Base-by-base conservation (phyloP, 2,329 filamentous ascomycete genomes). In the Fusarium solani-melongenae region DNA sequence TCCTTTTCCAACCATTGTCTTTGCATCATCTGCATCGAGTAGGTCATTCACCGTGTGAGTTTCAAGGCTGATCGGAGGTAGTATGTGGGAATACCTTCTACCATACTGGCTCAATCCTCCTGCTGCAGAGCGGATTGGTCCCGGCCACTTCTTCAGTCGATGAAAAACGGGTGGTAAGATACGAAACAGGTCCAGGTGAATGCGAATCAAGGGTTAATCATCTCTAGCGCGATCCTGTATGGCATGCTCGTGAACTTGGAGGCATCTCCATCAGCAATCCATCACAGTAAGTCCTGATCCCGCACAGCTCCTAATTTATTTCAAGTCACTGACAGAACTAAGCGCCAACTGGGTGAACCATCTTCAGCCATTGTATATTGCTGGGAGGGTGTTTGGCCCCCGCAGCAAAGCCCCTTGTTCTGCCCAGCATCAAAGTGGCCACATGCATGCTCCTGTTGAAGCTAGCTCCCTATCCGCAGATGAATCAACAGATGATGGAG, bases 111-210 rank as follows among this genome's bases (percentile, higher is more conserved):
- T 44, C 39, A 7, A 44, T 44, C 12, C 39, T 44, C 12, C 6
- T 44, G 6, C 20, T 44, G 1, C 39, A 22, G 3, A 44, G 39
- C 20, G 39, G 6, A 22, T 44, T 22, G 2, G 12, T 44, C 6
- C 12, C 39, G 7, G 2, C 6, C 6, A 44, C 39, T 44, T 8
- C 20, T 44, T 44, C 6, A 14, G 11, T 2, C 1, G 39, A 44
- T 44, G 39, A 22, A 9, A 14, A 22, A 44, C 20, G 20, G 2
- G 39, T 14, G 5, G 38, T 41, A 20, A 41, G n/a, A 20, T 20
- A 4, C 6, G 11, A 22, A 20, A 12, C 3, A 12, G 20, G 3
- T 4, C n/a, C 0, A 7, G 3, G 6, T 41, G n/a, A 7, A 12
- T 4, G n/a, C 1, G 9, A 6, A 41, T 20, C 0, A 22, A 20